These are phyloP conservation scores for Trifolium fragiferum DNA, from an alignment of 306 rosid genomes.

Conservation along the genomic window DNA sequence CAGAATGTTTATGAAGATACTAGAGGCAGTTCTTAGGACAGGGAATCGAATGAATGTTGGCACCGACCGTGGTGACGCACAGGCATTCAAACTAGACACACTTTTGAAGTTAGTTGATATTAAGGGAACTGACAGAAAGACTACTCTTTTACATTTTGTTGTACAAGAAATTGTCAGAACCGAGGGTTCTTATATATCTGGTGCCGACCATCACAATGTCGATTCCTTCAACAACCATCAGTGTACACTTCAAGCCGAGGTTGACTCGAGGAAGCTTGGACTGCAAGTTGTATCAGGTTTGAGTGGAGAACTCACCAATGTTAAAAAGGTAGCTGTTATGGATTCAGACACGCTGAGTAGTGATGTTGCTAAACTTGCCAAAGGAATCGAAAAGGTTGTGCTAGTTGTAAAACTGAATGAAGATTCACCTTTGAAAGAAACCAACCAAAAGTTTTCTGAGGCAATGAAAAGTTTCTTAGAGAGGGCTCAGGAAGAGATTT, in stretches of 20 bases:
- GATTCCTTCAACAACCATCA: conserved; percentile 46
- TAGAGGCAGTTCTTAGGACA: conserved; percentile 88
- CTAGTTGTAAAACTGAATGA: conserved; percentile 65
- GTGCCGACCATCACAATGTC: conserved; percentile 40
- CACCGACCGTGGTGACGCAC: conserved; percentile 92
- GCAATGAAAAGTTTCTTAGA: conserved; percentile 69
- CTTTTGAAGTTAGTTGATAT: conserved; percentile 87
- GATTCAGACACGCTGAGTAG: conserved; percentile 72
- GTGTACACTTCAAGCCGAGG: conserved; percentile 66
- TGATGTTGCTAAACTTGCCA: conserved; percentile 73
- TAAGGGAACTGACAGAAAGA: conserved; percentile 83
- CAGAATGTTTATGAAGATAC: conserved; percentile 85
- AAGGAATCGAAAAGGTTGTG: conserved; percentile 64
- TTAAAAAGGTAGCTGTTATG: conserved; percentile 87
- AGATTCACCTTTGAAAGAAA: conserved; percentile 55
- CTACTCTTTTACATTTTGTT: conserved; percentile 88
- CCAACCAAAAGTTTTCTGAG: conserved; percentile 60
- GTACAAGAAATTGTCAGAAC: conserved; percentile 84
- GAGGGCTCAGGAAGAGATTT: conserved; percentile 71
- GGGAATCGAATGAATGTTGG: conserved; percentile 97
- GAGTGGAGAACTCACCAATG: conserved; percentile 81
- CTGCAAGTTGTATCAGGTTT: conserved; percentile 90
- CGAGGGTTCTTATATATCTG: conserved; percentile 73
- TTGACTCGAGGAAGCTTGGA: conserved; percentile 72
- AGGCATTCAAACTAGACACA: conserved; percentile 89